Base-by-base conservation (phyloP, 2,329 filamentous ascomycete species). In the Karstenula rhodostoma region DNA sequence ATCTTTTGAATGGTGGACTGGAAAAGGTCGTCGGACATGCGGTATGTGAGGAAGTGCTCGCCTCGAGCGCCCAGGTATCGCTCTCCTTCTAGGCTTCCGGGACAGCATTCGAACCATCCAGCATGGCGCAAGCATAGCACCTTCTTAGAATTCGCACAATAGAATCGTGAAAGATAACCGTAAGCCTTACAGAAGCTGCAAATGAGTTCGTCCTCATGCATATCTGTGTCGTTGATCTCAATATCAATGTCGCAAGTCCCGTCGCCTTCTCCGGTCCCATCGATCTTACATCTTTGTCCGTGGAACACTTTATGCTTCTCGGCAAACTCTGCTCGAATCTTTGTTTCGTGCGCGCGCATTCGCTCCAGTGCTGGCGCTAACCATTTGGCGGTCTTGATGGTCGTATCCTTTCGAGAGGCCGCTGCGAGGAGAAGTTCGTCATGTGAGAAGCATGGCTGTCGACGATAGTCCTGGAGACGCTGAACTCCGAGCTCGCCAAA, bases 401-500 rank as follows among this genome's bases (percentile, higher is more conserved):
- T 89, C 2, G 89, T 86, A 67, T 93, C 89, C 48, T 82, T 69
- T 87, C 73, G 90, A 66, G 92, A 89, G 7, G 94, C 93, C 8
- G 95, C 95, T 2, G 94, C 97, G 81, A 96, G 89, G 3, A 99
- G 83, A 23, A 99, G 81, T 76, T 99, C 95, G 70, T 99, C 95
- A 67, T 99, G 95, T 0, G 94, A 98, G 77, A 99, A 99, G 77
- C 95, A 98, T 1, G 95, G 93, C 66, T 97, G 94, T 58, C 94
- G 88, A 58, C 94, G 87, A 77, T 97, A 99, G 52, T 90, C 86
- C 69, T 95, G 92, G 32, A 98, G 83, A 66, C 94, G 86, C 70
- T 94, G 89, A 1, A 98, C 94, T 0, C 95, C 94, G 29, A 89
- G 86, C 57, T 94, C 89, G 1, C 95, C 95, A 73, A 89, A 96